Evolutionary conservation across 2,329 filamentous ascomycete genomes (phyloP).

Genomic region (Sarocladium oryzae): DNA sequence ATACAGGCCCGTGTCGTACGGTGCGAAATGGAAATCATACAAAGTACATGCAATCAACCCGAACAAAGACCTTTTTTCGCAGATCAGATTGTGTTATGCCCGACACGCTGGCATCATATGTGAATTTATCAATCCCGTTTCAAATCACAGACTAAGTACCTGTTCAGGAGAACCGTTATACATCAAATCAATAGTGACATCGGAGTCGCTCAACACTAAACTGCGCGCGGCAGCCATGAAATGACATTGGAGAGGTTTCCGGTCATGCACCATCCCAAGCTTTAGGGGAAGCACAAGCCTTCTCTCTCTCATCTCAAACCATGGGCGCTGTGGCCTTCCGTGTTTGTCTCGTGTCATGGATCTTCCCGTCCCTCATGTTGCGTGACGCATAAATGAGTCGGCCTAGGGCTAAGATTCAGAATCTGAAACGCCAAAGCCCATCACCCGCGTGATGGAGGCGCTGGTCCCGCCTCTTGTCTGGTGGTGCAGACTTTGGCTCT

Average conservation of each 20-base stretch:
- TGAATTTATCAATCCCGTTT: neutral
- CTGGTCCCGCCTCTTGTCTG: neutral
- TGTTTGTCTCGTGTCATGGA: slow-evolving; percentile 4
- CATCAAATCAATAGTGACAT: too few species aligned
- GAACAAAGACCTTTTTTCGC: too few species aligned
- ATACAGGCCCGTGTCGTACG: too few species aligned
- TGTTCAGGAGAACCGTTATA: neutral
- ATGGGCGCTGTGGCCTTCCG: too few species aligned
- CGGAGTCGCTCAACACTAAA: too few species aligned
- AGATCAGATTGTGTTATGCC: neutral
- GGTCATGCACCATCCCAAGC: too few species aligned
- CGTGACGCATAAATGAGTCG: neutral
- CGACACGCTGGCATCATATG: too few species aligned
- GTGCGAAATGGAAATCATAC: too few species aligned
- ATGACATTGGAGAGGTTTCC: too few species aligned
- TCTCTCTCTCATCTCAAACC: neutral
- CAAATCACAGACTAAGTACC: neutral
- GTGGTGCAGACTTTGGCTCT: neutral
- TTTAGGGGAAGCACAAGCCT: too few species aligned
- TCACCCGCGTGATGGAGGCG: neutral
- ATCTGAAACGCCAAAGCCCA: slow-evolving; percentile 3
- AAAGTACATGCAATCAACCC: too few species aligned
- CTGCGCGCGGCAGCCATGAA: too few species aligned
- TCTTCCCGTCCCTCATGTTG: neutral
- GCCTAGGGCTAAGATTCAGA: slow-evolving; percentile 1